Evolutionary conservation across 345 rosid genomes (phyloP), one percentile per base, ranked within the genome.

Genomic region (Salix dunnii): DNA sequence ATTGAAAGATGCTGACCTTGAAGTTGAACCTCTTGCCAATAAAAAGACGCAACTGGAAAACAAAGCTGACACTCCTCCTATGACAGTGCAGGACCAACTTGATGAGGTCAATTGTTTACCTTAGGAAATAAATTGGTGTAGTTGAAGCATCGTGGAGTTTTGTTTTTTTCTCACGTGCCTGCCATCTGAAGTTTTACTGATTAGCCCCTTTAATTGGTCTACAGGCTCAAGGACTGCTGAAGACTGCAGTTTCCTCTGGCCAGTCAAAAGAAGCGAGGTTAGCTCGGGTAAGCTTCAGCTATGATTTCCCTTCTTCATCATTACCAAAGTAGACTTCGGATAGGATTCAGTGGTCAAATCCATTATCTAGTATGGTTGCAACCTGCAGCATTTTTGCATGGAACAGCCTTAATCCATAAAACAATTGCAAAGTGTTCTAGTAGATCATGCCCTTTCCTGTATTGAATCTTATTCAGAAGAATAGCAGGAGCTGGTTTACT

Each of bases 221-320:
- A 65, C 88, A 94, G 98, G 99, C 99, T 88, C 97, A 96, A 83
- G 92, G 94, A 73, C 86, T 96, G 81, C 91, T 96, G 70, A 91
- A 96, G 87, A 89, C 88, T 81, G 82, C 98, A 70, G 80, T 82
- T 82, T 83, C 98, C 76, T 89, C 92, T 71, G 99, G 98, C 74
- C 95, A 89, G 85, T 96, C 99, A 71, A 96, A 96, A 84, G 99
- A 96, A 86, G 98, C 99, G 70, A 89, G 99, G 79, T 80, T 96
- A 85, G 94, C 98, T 75, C 93, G 96, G 93, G 99, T 94, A 90
- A 87, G 94, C 71, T 78, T 68, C 60, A 67, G 20, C 30, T 74
- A 25, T 16, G 30, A 16, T 48, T 14, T n/a, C 58, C 20, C 5
- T 49, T 71, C 21, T 8, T 23, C 5, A 16, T 60, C 58, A 18